Conservation (phyloP, 176 grass and related monocot species). For the Sorghum bicolor region DNA sequence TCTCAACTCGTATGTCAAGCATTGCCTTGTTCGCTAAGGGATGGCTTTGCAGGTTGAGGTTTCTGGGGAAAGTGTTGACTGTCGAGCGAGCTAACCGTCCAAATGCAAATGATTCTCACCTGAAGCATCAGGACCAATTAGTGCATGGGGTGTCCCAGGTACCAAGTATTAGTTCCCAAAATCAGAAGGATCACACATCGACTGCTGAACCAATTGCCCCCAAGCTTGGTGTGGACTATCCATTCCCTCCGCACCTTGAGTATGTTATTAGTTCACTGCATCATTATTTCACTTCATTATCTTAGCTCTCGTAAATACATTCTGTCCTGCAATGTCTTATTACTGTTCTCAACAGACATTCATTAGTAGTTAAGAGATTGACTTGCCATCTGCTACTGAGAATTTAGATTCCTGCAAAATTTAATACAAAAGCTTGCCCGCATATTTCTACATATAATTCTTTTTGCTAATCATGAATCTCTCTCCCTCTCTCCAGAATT, state of each 20-base stretch:
- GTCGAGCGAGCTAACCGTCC: constrained; percentile 62
- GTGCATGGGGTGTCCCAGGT: constrained; percentile 19
- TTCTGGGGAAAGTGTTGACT: constrained; percentile 74
- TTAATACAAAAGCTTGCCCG: neutral
- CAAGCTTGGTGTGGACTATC: constrained; percentile 83
- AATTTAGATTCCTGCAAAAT: neutral
- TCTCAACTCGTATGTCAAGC: neutral
- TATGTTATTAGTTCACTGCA: constrained; percentile 29
- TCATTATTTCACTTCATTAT: neutral
- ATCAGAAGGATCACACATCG: constrained; percentile 39
- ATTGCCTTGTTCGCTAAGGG: constrained; percentile 17
- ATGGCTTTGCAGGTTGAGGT: constrained; percentile 67
- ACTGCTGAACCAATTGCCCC: constrained; percentile 68
- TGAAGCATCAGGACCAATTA: constrained; percentile 43
- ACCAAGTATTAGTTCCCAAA: constrained; percentile 31
- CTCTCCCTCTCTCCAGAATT: neutral
- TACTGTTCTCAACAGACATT: neutral
- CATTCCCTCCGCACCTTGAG: constrained; percentile 91
- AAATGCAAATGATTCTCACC: constrained; percentile 40
- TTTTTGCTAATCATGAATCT: neutral
- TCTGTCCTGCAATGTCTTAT: neutral
- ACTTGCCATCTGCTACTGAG: neutral
- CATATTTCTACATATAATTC: neutral
- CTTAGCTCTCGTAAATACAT: neutral
- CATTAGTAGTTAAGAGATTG: neutral